These are phyloP conservation scores for Tephrocybe sp. DNA, from an alignment of 768 basidiomycete species.

Conservation along the genomic window DNA sequence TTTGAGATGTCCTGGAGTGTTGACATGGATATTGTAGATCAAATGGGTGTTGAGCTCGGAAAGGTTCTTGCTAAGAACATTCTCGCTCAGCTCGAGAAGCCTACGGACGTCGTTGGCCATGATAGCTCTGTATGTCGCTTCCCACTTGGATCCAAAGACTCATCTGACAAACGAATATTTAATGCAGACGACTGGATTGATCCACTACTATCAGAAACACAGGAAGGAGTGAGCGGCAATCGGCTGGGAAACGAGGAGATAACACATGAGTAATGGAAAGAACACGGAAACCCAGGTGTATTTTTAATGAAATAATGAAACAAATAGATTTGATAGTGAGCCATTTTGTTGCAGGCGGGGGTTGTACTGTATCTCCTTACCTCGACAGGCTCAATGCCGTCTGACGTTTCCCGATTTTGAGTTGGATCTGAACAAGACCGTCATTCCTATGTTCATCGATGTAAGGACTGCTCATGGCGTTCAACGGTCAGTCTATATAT, in stretches of 20 bases:
- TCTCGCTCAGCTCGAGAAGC: conserved; percentile 78
- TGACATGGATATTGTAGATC: conserved; percentile 48
- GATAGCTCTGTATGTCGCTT: conserved; percentile 68
- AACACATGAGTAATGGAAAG: neutral
- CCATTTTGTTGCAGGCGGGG: no score
- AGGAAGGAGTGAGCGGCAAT: conserved; percentile 56
- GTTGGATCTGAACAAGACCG: no score
- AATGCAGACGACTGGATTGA: conserved; percentile 85
- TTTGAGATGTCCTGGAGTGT: neutral
- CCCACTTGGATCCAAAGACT: neutral
- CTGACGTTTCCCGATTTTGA: no score
- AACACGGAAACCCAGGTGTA: neutral
- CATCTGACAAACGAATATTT: neutral
- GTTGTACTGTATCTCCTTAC: no score
- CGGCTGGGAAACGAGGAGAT: neutral
- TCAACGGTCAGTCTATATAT: no score
- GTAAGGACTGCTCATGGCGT: no score
- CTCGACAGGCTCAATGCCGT: no score
- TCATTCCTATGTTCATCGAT: no score
- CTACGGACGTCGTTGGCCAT: conserved; percentile 79
- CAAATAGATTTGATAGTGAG: no score
- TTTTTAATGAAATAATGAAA: neutral
- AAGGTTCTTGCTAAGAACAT: conserved; percentile 98
- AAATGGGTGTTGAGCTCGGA: conserved; percentile 99
- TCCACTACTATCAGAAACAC: conserved; percentile 94